These are phyloP conservation scores for Entomortierella lignicola DNA, from an alignment of 192 early-diverging fungal species.

Conservation along the genomic window DNA sequence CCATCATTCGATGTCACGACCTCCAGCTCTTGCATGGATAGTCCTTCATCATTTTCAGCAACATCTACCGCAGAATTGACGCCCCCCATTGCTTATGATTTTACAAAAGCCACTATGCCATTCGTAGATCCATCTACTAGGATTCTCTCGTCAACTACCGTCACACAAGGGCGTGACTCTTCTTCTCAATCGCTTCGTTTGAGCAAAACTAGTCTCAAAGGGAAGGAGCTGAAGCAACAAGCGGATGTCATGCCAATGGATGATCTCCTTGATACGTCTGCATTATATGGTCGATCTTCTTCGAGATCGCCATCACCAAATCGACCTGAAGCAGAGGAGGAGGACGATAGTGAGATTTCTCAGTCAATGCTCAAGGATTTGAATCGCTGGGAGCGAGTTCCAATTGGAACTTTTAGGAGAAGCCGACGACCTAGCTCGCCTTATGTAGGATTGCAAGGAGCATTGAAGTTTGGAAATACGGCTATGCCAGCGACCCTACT, in stretches of 20 bases:
- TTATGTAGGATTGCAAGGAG: slow-evolving; percentile 44
- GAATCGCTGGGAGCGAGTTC: slow-evolving; percentile 63
- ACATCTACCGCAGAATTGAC: slow-evolving; percentile 1
- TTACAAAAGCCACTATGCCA: slow-evolving; percentile 25
- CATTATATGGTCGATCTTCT: slow-evolving; percentile 55
- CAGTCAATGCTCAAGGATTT: slow-evolving; percentile 52
- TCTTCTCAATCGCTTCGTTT: background rate
- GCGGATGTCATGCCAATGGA: slow-evolving; percentile 56
- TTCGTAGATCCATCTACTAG: slow-evolving; percentile 32
- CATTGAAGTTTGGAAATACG: slow-evolving; percentile 50
- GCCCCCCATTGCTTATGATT: slow-evolving; percentile 8
- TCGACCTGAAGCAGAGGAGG: slow-evolving; percentile 12
- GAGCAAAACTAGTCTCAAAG: slow-evolving; percentile 24
- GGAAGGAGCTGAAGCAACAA: slow-evolving; percentile 19
- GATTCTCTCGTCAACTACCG: slow-evolving; percentile 12
- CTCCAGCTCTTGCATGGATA: background rate
- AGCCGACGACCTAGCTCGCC: slow-evolving; percentile 50
- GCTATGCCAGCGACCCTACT: slow-evolving; percentile 49
- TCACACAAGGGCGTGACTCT: background rate
- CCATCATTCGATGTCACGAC: background rate
- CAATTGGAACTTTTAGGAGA: slow-evolving; percentile 62
- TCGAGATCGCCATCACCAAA: slow-evolving; percentile 61
- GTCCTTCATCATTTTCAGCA: slow-evolving; percentile 5
- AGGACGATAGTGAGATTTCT: slow-evolving; percentile 29
- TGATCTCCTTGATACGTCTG: slow-evolving; percentile 63